Evolutionary conservation across 202 grass and related monocot species (phyloP), one percentile per base, ranked within the genome.

Genomic region (Panicum hallii): DNA sequence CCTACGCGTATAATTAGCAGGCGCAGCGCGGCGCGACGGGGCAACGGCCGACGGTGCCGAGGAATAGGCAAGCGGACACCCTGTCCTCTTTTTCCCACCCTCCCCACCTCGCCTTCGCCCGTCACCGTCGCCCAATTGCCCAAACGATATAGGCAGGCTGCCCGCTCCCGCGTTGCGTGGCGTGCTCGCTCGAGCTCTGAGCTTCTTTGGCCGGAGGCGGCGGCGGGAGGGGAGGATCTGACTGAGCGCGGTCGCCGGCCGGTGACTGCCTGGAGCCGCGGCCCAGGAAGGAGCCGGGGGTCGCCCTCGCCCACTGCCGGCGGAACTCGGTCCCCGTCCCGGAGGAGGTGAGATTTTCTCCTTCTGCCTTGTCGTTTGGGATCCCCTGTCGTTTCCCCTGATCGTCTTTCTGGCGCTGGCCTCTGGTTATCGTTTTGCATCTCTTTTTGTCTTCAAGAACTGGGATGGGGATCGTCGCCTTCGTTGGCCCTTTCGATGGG

Each of bases 41-140:
- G 61, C 82, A 45, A 84, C 41, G 34, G 40, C 40, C 79, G 30
- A 38, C 8, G 34, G 23, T 5, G 34, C 26, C 49, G 30, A 61
- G 68, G 64, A 79, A 77, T 83, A 78, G 73, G 71, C 65, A 72
- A 83, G 43, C 34, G 74, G 47, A 58, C 82, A 75, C 44, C 22
- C 77, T 81, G 77, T 81, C 63, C n/a, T 19, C 28, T 15, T 66
- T 38, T 38, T 58, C 49, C 32, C 32, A 32, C 32, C 63, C 10
- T 30, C 28, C 19, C 7, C 9, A 9, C n/a, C 63, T 28, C 10
- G 16, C 19, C 17, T 15, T 45, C 38, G 28, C 44, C 43, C 17
- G 8, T 36, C 13, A 22, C 19, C 66, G 11, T 44, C 11, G 67
- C 7, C n/a, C 36, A 38, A 38, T 38, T 38, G 2, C 67, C 13